Evolutionary conservation across 2,329 filamentous ascomycete genomes (phyloP).

Genomic region (Lachnellula willkommii): DNA sequence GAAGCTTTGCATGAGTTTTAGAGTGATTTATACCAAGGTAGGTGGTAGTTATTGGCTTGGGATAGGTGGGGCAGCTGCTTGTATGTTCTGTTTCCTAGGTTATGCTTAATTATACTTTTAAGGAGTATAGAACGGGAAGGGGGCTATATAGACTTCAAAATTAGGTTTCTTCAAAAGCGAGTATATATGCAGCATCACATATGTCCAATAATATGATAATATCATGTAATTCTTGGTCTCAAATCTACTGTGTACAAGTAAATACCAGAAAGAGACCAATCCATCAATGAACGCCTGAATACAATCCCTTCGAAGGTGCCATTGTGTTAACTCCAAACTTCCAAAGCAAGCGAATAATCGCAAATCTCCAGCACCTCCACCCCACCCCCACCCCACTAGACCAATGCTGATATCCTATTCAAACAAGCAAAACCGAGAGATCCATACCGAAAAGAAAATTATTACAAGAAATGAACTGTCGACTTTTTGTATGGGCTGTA

Average conservation of each 20-base stretch:
- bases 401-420: conserved; percentile 17
- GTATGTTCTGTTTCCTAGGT: too few species aligned
- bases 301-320: conserved; percentile 8
- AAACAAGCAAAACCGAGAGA: conserved; percentile 13
- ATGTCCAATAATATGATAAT: not conserved
- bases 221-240: conserved; percentile 47
- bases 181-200: not conserved
- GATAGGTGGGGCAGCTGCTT: too few species aligned
- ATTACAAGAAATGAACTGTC: conserved; percentile 19
- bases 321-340: conserved; percentile 15
- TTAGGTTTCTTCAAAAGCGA: too few species aligned
- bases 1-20: too few species aligned
- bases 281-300: conserved; percentile 11
- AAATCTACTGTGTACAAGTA: conserved; percentile 32
- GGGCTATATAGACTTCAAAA: too few species aligned
- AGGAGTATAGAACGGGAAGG: too few species aligned
- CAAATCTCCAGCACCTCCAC: not conserved
- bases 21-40: too few species aligned
- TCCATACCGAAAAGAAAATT: conserved; percentile 14
- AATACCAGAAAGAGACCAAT: not conserved
- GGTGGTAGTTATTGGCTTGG: too few species aligned
- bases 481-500: conserved; percentile 3
- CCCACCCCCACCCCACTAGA: not conserved
- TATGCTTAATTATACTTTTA: too few species aligned
- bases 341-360: conserved; percentile 1